Base-by-base conservation (phyloP, 2,329 filamentous ascomycete genomes). In the Cryoendolithus antarcticus region DNA sequence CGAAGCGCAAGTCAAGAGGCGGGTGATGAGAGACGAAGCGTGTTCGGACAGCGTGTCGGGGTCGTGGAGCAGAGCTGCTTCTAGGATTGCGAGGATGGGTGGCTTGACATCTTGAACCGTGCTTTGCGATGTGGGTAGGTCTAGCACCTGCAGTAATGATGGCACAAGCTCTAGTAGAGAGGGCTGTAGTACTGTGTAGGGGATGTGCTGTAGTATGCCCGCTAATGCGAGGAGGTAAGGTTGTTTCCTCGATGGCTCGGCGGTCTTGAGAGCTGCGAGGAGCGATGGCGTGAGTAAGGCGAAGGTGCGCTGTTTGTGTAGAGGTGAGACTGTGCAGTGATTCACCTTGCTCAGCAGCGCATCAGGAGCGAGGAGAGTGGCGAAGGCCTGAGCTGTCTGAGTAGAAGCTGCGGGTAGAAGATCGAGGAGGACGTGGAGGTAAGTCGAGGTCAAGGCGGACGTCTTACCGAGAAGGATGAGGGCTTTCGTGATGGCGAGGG, bases 241-340 rank as follows among this genome's bases (percentile, higher is more conserved):
- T 34, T 69, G 65, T 56, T 80, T 81, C 12, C 63, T 57, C 9
- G 59, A 47, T 40, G 51, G 41, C 24, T 59, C 56, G 6, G 67
- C 63, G 11, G 57, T 57, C 41, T 65, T 67, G 52, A 77, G 74
- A 3, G 64, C 61, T 19, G 64, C 57, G 4, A 72, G 68, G 36
- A 80, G 71, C 24, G 67, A 57, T 0, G 77, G 75, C 2, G 75
- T 63, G 4, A 76, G 63, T 10, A 74, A 70, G 24, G 67, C 68
- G 58, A 82, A 81, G 31, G 72, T 66, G 44, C 73, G 75, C 49
- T 82, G 77, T 51, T 76, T 78, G 47, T 74, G 70, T 2, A 82
- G 63, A 3, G 75, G 64, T 3, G 76, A 72, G 30, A 81, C 70
- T 11, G 68, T 66, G 44, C 75, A 78, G 44, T 75, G 70, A 48